Evolutionary conservation across 805 yeast species (phyloP).

Genomic region (Teunomyces atbi): DNA sequence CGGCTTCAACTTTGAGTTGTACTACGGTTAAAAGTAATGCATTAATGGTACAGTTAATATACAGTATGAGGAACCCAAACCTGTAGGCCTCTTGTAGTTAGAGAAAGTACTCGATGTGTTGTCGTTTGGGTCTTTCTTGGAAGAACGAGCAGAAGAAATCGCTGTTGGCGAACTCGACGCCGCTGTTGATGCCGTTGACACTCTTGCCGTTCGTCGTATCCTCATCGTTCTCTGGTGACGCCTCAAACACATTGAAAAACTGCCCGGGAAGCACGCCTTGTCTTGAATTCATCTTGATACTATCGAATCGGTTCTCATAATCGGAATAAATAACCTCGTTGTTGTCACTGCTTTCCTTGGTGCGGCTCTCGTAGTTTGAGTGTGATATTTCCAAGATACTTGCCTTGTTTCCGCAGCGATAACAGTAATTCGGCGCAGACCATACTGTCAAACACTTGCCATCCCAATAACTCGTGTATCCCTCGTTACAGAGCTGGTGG

Average conservation of each 20-base stretch:
- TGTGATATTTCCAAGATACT: conserved; percentile 84
- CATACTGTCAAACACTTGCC: conserved; percentile 94
- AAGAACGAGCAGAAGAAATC: conserved; percentile 28
- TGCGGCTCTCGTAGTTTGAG: conserved; percentile 40
- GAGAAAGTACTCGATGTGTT: conserved; percentile 53
- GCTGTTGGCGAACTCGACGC: conserved; percentile 9
- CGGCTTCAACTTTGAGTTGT: conserved; percentile 83
- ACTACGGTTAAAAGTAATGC: conserved; percentile 47
- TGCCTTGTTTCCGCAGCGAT: conserved; percentile 95
- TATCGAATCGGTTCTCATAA: conserved; percentile 4
- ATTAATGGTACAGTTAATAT: conserved; percentile 1
- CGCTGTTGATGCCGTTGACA: conserved; percentile 32
- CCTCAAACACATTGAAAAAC: conserved; percentile 91
- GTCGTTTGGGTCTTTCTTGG: conserved; percentile 25
- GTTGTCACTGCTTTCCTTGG: conserved; percentile 2
- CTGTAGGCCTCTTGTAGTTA: conserved; percentile 12
- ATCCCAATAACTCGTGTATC: conserved; percentile 86
- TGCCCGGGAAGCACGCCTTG: conserved; percentile 48
- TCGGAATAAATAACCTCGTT: conserved; percentile 2
- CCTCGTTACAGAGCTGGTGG: conserved; percentile 95
- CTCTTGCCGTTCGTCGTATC: conserved; percentile 45
- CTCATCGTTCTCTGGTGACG: conserved; percentile 88
- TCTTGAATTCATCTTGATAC: conserved; percentile 5
- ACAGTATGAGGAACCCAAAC: neutral
- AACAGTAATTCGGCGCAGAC: conserved; percentile 98